Percentiles rank a stretch among this genome's conserved stretches.
Evolutionary conservation across 2,329 filamentous ascomycete species (phyloP).

Genomic region (Bretziella fagacearum): DNA sequence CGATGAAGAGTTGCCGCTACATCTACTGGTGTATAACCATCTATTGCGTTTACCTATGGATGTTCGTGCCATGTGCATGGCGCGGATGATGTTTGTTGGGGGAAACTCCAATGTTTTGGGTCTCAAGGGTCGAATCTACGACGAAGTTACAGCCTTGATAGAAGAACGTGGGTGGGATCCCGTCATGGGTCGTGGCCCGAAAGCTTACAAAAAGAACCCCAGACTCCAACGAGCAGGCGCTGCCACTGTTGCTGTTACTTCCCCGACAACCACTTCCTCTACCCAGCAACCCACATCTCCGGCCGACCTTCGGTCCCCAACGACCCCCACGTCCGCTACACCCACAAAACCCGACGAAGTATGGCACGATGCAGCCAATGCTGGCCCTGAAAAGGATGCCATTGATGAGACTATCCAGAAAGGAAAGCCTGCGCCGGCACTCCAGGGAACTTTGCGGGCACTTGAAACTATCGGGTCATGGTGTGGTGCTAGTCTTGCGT

Average conservation of each 20-base stretch:
- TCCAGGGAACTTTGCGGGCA: slow-evolving; percentile 45
- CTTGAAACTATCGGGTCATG: slow-evolving; percentile 56
- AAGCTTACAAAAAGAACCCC: slow-evolving; percentile 31
- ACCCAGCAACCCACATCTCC: background rate
- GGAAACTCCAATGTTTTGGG: slow-evolving; percentile 66
- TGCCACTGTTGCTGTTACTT: slow-evolving; percentile 13
- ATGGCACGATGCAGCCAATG: slow-evolving; percentile 28
- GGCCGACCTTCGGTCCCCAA: slow-evolving; percentile 15
- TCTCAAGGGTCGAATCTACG: slow-evolving; percentile 56
- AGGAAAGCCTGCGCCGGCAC: slow-evolving; percentile 18
- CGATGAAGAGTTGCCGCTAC: slow-evolving; percentile 70
- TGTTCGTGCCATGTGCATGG: slow-evolving; percentile 69
- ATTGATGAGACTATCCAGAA: slow-evolving; percentile 41
- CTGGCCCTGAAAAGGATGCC: slow-evolving; percentile 34
- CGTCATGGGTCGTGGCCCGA: slow-evolving; percentile 52
- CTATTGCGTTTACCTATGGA: slow-evolving; percentile 66
- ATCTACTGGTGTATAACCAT: slow-evolving; percentile 56
- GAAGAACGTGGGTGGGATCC: slow-evolving; percentile 58
- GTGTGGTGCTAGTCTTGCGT: slow-evolving; percentile 55
- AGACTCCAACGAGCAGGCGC: slow-evolving; percentile 26
- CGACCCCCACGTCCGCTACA: slow-evolving; percentile 17
- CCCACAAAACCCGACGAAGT: slow-evolving; percentile 21
- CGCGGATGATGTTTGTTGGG: slow-evolving; percentile 72
- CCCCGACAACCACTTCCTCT: slow-evolving; percentile 6
- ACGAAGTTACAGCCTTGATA: slow-evolving; percentile 54